These are phyloP conservation scores for Suhomyces atakaporum DNA, from an alignment of 1,139 yeast genomes.

Conservation along the genomic window DNA sequence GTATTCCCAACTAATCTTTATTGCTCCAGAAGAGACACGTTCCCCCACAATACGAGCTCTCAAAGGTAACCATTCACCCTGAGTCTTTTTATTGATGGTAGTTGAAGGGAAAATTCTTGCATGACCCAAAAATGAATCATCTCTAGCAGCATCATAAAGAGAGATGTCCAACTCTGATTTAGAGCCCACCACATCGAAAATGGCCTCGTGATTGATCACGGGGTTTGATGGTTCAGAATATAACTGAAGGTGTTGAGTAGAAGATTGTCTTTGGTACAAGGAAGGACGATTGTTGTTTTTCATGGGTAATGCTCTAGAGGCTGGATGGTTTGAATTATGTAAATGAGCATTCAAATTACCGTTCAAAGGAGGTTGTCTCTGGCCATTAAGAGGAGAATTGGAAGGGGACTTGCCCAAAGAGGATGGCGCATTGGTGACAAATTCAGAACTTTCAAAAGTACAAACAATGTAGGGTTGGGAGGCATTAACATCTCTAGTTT, in stretches of 20 bases:
- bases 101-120: slow-evolving; percentile 72
- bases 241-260: slow-evolving; percentile 57
- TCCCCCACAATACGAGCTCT: slow-evolving; percentile 77
- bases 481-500: slow-evolving; percentile 66
- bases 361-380: slow-evolving; percentile 18
- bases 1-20: slow-evolving; percentile 74
- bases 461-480: slow-evolving; percentile 90
- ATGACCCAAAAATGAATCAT: slow-evolving; percentile 86
- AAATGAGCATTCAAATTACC: slow-evolving; percentile 16
- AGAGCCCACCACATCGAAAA: slow-evolving; percentile 86
- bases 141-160: slow-evolving; percentile 79
- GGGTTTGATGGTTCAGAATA: slow-evolving; percentile 14
- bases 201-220: slow-evolving; percentile 42
- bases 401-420: slow-evolving; percentile 50
- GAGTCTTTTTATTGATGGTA: slow-evolving; percentile 33
- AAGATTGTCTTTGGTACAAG: slow-evolving; percentile 63
- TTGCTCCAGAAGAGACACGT: slow-evolving; percentile 66
- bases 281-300: slow-evolving; percentile 39
- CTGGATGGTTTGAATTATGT: slow-evolving; percentile 14
- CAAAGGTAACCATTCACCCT: slow-evolving; percentile 71
- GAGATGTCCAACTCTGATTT: slow-evolving; percentile 83
- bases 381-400: slow-evolving; percentile 15
- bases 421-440: slow-evolving; percentile 80
- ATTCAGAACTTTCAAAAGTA: slow-evolving; percentile 90
- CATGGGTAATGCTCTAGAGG: slow-evolving; percentile 19